These are phyloP conservation scores for Pichia sp. DNA, from an alignment of 1,139 yeast genomes.

Conservation along the genomic window DNA sequence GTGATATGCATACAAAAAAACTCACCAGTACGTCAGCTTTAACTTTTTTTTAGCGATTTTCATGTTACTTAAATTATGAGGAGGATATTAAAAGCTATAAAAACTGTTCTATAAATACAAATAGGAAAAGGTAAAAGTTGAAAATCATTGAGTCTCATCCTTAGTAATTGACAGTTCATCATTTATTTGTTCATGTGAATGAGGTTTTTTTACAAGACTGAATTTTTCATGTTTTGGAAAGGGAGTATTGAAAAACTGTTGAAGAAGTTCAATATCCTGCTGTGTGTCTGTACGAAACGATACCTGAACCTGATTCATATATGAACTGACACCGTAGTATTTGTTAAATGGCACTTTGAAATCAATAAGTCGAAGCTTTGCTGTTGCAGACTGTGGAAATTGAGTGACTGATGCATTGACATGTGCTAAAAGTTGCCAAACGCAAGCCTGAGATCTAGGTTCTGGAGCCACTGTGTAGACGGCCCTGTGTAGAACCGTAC, in stretches of 20 bases:
- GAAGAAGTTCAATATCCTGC: background rate
- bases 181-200: too few relatives aligned
- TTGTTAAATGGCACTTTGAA: conserved; percentile 12
- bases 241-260: background rate
- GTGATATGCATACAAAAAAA: too few relatives aligned
- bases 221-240: background rate
- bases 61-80: too few relatives aligned
- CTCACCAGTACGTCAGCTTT: too few relatives aligned
- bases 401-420: background rate
- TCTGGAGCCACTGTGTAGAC: conserved; percentile 10
- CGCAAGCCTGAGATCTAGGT: conserved; percentile 15
- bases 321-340: conserved; percentile 9
- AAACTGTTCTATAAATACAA: too few relatives aligned
- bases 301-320: conserved; percentile 13
- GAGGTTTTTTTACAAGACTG: background rate
- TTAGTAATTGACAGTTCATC: too few relatives aligned
- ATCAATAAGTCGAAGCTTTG: conserved; percentile 6
- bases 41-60: too few relatives aligned
- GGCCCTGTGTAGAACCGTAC: background rate
- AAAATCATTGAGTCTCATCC: too few relatives aligned
- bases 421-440: conserved; percentile 16
- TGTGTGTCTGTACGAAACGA: conserved; percentile 5
- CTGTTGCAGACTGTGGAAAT: too few relatives aligned
- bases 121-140: too few relatives aligned
- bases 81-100: too few relatives aligned